These are phyloP conservation scores for Cutaneotrichosporon mucoides DNA, from an alignment of 1,284 basidiomycete species.

Conservation along the genomic window DNA sequence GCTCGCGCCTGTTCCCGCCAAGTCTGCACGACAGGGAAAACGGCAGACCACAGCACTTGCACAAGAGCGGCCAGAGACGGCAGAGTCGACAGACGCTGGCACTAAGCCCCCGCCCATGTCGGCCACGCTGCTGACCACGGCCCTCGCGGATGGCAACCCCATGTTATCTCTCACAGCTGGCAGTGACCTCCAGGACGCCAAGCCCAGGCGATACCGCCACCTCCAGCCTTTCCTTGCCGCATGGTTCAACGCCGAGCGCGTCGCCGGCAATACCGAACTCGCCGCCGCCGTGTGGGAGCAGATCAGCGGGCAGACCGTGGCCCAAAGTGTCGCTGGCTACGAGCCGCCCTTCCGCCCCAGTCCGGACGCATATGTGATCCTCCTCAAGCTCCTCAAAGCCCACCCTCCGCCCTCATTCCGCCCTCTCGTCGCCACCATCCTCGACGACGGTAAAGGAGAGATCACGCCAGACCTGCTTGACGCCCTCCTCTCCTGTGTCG, in stretches of 20 bases:
- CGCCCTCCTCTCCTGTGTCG: neutral
- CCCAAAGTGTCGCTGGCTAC: neutral
- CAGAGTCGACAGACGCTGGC: no score
- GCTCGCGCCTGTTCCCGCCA: neutral
- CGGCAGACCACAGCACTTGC: no score
- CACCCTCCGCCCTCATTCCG: neutral
- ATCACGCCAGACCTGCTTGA: neutral
- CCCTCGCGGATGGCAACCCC: neutral
- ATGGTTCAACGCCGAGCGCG: constrained; percentile 10
- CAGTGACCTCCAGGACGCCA: no score
- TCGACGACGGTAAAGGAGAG: neutral
- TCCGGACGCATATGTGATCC: neutral
- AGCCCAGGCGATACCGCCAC: no score
- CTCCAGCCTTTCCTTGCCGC: neutral
- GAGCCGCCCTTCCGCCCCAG: neutral
- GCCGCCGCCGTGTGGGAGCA: constrained; percentile 1
- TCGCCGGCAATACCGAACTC: constrained; percentile 1
- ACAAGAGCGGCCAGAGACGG: no score
- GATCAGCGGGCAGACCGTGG: neutral
- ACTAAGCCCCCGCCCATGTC: no score
- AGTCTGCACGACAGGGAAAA: no score
- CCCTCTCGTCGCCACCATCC: neutral
- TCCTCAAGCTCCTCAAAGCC: constrained; percentile 4
- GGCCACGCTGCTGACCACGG: neutral
- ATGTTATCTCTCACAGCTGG: neutral